A percentile compares a stretch with the other conserved stretches of the same genome.
These are phyloP conservation scores for Chondrus crispus DNA, from an alignment of 23 red algal genomes.

Conservation along the genomic window DNA sequence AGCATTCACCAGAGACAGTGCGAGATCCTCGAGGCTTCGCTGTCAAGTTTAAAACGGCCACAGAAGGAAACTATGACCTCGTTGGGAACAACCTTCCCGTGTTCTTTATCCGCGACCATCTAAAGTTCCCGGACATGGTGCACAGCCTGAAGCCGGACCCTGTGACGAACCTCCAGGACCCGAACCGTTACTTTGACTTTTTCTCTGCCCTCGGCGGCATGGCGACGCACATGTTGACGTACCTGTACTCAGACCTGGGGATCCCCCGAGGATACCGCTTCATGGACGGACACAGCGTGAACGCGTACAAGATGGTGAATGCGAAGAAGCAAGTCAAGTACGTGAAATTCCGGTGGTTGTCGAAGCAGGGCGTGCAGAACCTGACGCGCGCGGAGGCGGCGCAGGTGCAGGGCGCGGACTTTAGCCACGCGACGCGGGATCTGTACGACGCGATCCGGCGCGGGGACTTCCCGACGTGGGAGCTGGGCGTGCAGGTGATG, in stretches of 20 bases:
- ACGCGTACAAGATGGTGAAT: constrained; percentile 71
- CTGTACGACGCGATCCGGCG: constrained; percentile 65
- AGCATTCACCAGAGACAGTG: constrained; percentile 85
- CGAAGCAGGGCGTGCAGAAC: constrained; percentile 27
- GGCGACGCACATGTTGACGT: constrained; percentile 78
- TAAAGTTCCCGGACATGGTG: constrained; percentile 93
- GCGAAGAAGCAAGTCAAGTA: constrained; percentile 57
- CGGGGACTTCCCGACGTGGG: constrained; percentile 68
- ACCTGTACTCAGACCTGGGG: constrained; percentile 64
- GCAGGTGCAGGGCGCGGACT: constrained; percentile 58
- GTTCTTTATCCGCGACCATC: constrained; percentile 91
- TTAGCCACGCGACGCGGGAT: constrained; percentile 86
- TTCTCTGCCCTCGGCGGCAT: constrained; percentile 37
- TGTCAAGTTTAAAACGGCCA: constrained; percentile 82
- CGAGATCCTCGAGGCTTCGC: constrained; percentile 93
- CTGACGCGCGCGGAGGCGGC: constrained; percentile 40
- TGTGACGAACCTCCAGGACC: constrained; percentile 48
- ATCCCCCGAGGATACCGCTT: constrained; percentile 71
- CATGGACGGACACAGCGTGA: constrained; percentile 76
- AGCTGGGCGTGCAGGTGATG: constrained; percentile 66
- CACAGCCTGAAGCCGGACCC: constrained; percentile 84
- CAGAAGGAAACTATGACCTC: constrained; percentile 81
- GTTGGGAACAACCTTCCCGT: constrained; percentile 93
- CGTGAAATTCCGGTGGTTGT: constrained; percentile 79
- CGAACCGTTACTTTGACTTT: constrained; percentile 81